Evolutionary conservation across 2,329 filamentous ascomycete species (phyloP).

Genomic region (Aspergillus jensenii): DNA sequence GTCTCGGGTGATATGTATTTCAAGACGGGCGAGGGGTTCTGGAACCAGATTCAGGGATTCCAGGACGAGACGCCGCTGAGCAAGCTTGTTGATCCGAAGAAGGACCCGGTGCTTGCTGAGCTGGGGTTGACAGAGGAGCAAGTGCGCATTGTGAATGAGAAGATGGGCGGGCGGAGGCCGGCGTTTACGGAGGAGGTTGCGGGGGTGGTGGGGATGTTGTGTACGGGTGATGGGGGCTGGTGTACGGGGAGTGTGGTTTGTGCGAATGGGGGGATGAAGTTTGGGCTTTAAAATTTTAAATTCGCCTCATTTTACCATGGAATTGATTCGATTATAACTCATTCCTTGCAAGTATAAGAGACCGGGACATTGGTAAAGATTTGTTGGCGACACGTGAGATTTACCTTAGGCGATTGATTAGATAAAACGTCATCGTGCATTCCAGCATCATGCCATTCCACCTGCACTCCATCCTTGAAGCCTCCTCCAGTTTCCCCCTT

Average conservation of each 20-base stretch:
- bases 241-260: constrained; percentile 77
- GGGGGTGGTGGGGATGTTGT: constrained; percentile 74
- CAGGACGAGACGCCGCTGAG: constrained; percentile 65
- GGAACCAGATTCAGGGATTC: constrained; percentile 59
- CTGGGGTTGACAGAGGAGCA: constrained; percentile 58
- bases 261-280: constrained; percentile 73
- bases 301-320: not conserved
- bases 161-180: constrained; percentile 57
- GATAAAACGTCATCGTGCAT: constrained; percentile 9
- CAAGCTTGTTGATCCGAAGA: constrained; percentile 58
- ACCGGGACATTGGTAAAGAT: not conserved
- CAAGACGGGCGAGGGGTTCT: constrained; percentile 57
- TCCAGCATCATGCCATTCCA: constrained; percentile 4
- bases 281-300: not conserved
- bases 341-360: too few relatives aligned
- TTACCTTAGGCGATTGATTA: not conserved
- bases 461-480: not conserved
- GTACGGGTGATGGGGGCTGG: constrained; percentile 70
- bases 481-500: not conserved
- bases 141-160: constrained; percentile 60
- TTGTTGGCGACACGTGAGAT: not conserved
- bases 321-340: not conserved
- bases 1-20: constrained; percentile 68
- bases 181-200: constrained; percentile 71
- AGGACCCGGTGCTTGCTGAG: constrained; percentile 57